These are phyloP conservation scores for Scleroderma citrinum DNA, from an alignment of 768 basidiomycete genomes.

Conservation along the genomic window DNA sequence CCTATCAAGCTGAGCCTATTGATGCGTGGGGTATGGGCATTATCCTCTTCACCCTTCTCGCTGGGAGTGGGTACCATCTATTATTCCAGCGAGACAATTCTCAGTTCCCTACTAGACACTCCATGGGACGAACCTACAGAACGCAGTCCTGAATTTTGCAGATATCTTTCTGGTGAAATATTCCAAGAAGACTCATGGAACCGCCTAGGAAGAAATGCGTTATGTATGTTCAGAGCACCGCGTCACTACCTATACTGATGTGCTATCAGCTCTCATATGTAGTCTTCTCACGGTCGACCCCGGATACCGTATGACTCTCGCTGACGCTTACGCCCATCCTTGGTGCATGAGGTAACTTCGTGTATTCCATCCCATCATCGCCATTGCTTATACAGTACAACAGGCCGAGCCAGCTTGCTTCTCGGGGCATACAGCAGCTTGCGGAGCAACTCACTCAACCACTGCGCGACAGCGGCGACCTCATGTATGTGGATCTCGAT, in stretches of 20 bases:
- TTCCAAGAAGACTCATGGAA: constrained; percentile 78
- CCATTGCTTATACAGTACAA: neutral
- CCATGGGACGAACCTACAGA: constrained; percentile 94
- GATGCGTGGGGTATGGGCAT: constrained; percentile 97
- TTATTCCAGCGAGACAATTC: no score
- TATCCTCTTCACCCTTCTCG: constrained; percentile 85
- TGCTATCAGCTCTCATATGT: constrained; percentile 59
- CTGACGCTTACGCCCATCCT: constrained; percentile 50
- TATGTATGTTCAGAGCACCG: constrained; percentile 46
- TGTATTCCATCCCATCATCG: neutral
- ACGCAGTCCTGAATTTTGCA: constrained; percentile 72
- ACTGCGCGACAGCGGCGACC: constrained; percentile 65
- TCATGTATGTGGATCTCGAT: constrained; percentile 62
- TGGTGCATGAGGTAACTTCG: constrained; percentile 66
- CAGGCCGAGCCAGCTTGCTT: constrained; percentile 67
- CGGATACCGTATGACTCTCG: constrained; percentile 55
- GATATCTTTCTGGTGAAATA: constrained; percentile 69
- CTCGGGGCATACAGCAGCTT: constrained; percentile 43
- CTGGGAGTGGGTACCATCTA: constrained; percentile 64
- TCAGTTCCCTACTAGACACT: constrained; percentile 54
- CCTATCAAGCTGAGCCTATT: constrained; percentile 88
- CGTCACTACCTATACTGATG: neutral
- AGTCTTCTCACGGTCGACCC: constrained; percentile 73
- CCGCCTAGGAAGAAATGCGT: constrained; percentile 46
- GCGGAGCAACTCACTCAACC: constrained; percentile 68